Percentiles rank a stretch among this genome's conserved stretches.
Conservation (phyloP, 345 rosid species). For the thale cress (Arabidopsis thaliana) region TAIR10.1 NC_003070.9:2869501-2870000, state of each 20-base stretch:
- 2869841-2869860: slow-evolving; percentile 43
- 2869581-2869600: slow-evolving; percentile 66
- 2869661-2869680: neutral
- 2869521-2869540: slow-evolving; percentile 51
- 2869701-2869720: slow-evolving; percentile 37
- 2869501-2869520: slow-evolving; percentile 24
- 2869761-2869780: slow-evolving; percentile 40
- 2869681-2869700: neutral
- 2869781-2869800: neutral
- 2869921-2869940: slow-evolving; percentile 21
- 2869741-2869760: slow-evolving; percentile 46
- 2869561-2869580: slow-evolving; percentile 48
- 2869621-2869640: neutral
- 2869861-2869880: slow-evolving; percentile 43
- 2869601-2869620: neutral
- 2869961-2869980: neutral
- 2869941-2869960: neutral
- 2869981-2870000: neutral
- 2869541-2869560: slow-evolving; percentile 52
- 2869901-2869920: slow-evolving; percentile 76
- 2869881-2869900: slow-evolving; percentile 64
- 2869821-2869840: slow-evolving; percentile 2
- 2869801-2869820: neutral
- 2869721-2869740: slow-evolving; percentile 45
- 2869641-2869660: neutral